A percentile compares a stretch with the other conserved stretches of the same genome.
Conservation (phyloP, 352 stramenopile species). For the Globisporangium echinulatum region DNA sequence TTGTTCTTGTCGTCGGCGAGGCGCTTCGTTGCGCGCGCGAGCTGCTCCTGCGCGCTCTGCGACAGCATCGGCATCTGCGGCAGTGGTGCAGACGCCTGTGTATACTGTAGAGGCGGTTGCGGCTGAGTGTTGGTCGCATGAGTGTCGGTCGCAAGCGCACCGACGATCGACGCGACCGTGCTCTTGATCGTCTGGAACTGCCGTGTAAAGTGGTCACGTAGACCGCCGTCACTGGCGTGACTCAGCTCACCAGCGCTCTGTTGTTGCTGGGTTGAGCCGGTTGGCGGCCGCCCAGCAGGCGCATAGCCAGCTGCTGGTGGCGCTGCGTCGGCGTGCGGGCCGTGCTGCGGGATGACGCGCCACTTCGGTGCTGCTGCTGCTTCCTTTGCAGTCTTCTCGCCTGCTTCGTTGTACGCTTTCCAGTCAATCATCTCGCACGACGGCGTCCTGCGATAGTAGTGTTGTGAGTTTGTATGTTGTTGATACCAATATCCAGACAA, state of each 20-base stretch:
- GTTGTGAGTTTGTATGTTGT: background rate
- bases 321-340: constrained; percentile 44
- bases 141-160: constrained; percentile 17
- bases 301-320: background rate
- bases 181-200: constrained; percentile 43
- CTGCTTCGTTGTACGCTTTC: constrained; percentile 79
- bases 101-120: background rate
- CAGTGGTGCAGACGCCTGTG: constrained; percentile 1
- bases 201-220: constrained; percentile 31
- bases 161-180: constrained; percentile 40
- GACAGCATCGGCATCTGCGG: constrained; percentile 5
- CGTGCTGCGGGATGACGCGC: constrained; percentile 76
- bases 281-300: constrained; percentile 9
- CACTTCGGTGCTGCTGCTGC: constrained; percentile 31
- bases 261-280: constrained; percentile 6
- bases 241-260: constrained; percentile 4
- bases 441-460: constrained; percentile 16
- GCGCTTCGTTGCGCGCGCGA: constrained; percentile 32
- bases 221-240: constrained; percentile 13
- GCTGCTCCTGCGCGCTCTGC: constrained; percentile 36
- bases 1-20: constrained; percentile 74
- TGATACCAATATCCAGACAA: background rate
- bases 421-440: constrained; percentile 82
- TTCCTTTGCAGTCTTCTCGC: constrained; percentile 56
- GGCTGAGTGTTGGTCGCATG: background rate